Base-by-base conservation (phyloP, 345 rosid species). In the Brassica juncea region DNA sequence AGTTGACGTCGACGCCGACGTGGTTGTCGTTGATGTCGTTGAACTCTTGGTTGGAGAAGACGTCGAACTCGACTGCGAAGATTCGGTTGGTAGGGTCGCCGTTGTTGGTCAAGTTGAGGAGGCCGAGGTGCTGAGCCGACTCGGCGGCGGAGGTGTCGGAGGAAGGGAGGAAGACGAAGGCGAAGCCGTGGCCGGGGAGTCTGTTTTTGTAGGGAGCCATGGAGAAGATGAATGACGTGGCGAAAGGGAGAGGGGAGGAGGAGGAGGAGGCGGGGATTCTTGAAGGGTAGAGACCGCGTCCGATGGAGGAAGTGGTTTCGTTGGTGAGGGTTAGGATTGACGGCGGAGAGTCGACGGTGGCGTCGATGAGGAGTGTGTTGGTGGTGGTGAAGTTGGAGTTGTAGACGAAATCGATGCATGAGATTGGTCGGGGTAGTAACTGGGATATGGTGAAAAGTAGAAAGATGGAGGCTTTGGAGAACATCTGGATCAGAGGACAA, bases 181-280 rank as follows among this genome's bases (percentile, higher is more conserved):
- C 97, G 0, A 90, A 8, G 31, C 97, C 96, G 35, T 92, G 97
- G 0, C 96, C 93, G 0, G 93, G 84, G 1, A 81, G 89, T 21
- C 65, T 74, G 31, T 73, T 60, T 63, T 37, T 39, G 82, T 79
- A 89, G 4, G 92, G 94, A 60, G 94, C 81, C 77, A 89, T 82
- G 64, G 96, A 84, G 77, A 94, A 92, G 77, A 88, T 86, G 72
- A 92, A 92, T 3, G 97, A 88, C 19, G 97, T 86, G 1, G 93
- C 90, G 66, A 92, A 88, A 0, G 91, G 88, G 0, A 86, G 87
- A n/a, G 59, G 44, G 8, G 85, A 84, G 12, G 82, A 61, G 10
- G 76, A 85, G n/a, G 44, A 15, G 28, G 85, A 76, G 12, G 88
- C 23, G 3, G 73, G 83, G 63, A 92, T 87, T 64, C 82, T 90